Evolutionary conservation across 441 rosid genomes (phyloP).

Genomic region (Croton laevigatus): DNA sequence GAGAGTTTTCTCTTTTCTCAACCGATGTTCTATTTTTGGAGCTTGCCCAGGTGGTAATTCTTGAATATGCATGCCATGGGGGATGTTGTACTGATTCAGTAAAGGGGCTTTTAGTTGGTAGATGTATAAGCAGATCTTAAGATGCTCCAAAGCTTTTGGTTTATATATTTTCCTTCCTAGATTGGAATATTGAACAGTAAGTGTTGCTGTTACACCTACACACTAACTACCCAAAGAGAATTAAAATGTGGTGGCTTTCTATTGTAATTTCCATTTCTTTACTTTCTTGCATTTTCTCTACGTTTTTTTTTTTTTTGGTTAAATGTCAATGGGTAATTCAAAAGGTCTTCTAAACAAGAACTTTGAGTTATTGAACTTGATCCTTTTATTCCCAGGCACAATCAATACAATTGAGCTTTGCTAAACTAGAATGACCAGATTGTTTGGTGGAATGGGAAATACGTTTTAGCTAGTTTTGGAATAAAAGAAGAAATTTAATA

Average conservation of each 20-base stretch:
- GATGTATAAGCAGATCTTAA: no score
- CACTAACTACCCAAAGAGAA: no score
- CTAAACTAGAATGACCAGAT: not conserved
- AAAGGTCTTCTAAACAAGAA: not conserved
- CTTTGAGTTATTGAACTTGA: not conserved
- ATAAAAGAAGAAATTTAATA: not conserved
- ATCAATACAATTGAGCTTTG: not conserved
- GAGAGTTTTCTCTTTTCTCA: no score
- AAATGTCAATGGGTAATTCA: not conserved
- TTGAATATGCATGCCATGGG: no score
- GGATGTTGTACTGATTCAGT: no score
- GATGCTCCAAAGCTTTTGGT: not conserved
- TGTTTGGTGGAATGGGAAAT: not conserved
- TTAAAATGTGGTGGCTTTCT: not conserved
- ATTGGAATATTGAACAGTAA: not conserved
- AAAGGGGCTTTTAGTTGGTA: no score
- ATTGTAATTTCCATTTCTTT: not conserved
- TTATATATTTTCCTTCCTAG: not conserved
- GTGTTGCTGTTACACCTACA: not conserved
- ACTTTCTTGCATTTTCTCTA: not conserved
- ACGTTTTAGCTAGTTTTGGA: not conserved
- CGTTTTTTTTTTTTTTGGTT: not conserved
- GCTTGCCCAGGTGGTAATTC: no score
- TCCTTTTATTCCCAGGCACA: not conserved
- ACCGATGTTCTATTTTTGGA: no score